Conservation (phyloP, 768 basidiomycete genomes). For the Mycena belliarum region DNA sequence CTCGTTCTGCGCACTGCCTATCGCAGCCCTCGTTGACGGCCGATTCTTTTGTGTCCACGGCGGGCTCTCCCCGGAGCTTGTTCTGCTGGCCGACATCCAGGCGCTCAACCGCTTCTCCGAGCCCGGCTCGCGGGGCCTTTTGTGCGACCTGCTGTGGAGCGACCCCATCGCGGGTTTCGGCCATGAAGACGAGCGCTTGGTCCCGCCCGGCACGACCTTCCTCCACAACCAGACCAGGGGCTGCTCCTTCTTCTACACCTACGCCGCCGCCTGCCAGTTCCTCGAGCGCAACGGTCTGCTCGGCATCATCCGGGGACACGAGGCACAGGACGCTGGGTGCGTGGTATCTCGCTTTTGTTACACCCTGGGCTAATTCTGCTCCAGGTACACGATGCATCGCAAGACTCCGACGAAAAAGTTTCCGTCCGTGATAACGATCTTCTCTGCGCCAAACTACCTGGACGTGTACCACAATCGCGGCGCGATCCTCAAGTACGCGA, state of each 20-base stretch:
- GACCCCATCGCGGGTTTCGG: slow-evolving; percentile 92
- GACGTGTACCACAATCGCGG: slow-evolving; percentile 97
- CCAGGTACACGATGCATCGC: slow-evolving; percentile 89
- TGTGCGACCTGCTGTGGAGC: slow-evolving; percentile 96
- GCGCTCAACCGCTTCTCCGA: slow-evolving; percentile 93
- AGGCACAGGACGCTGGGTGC: slow-evolving; percentile 95
- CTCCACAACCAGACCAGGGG: slow-evolving; percentile 86
- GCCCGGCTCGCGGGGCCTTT: slow-evolving; percentile 86
- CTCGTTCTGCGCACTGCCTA: slow-evolving; percentile 87
- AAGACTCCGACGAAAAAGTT: slow-evolving; percentile 95
- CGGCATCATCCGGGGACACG: slow-evolving; percentile 95
- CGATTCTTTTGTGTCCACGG: slow-evolving; percentile 99
- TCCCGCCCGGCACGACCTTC: slow-evolving; percentile 62
- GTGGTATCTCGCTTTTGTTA: slow-evolving; percentile 23
- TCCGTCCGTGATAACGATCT: slow-evolving; percentile 96
- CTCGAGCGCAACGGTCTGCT: slow-evolving; percentile 88
- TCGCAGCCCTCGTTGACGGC: slow-evolving; percentile 89
- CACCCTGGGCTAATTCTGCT: neutral
- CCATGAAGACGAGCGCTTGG: slow-evolving; percentile 64
- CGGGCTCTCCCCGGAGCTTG: slow-evolving; percentile 86
- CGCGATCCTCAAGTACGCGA: slow-evolving; percentile 95
- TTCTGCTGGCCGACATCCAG: slow-evolving; percentile 74
- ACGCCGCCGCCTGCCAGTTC: slow-evolving; percentile 90
- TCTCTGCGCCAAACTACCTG: slow-evolving; percentile 95
- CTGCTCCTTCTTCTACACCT: slow-evolving; percentile 92